phyloP scores from a whole-genome alignment of 345 rosid genomes.

The Limnanthes douglasii region DNA sequence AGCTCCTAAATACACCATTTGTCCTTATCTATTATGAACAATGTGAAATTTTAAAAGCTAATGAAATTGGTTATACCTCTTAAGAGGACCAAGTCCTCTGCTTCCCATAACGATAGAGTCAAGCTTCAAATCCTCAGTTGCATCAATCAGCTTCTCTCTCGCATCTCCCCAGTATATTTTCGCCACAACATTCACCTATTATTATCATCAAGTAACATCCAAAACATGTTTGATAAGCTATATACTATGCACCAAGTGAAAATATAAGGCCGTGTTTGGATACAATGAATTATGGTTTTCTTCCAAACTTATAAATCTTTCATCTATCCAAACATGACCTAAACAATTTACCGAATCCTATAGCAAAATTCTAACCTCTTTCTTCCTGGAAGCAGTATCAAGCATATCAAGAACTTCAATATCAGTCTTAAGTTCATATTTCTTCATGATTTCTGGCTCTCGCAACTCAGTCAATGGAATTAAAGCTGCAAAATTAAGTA shows the following conservation, averaged over 20 bases:
- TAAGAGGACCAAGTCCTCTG: slow-evolving; percentile 82
- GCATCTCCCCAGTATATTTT: slow-evolving; percentile 94
- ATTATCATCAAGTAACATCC: background rate
- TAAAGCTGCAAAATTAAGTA: slow-evolving; percentile 31
- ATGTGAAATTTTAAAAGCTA: no score
- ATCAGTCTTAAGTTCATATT: slow-evolving; percentile 46
- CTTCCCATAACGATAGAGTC: slow-evolving; percentile 88
- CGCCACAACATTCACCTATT: slow-evolving; percentile 37
- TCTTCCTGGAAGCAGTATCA: slow-evolving; percentile 76
- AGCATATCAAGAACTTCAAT: slow-evolving; percentile 58
- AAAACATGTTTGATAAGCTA: no score
- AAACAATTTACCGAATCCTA: background rate
- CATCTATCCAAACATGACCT: no score
- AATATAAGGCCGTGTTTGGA: no score
- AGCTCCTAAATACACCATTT: no score
- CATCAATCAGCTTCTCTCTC: slow-evolving; percentile 70
- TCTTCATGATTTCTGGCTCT: slow-evolving; percentile 52
- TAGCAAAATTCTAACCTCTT: slow-evolving; percentile 32
- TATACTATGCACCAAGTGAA: no score
- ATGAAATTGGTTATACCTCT: slow-evolving; percentile 39
- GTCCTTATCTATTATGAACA: no score
- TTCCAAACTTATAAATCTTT: no score
- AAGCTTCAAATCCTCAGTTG: slow-evolving; percentile 60
- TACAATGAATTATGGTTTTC: background rate
- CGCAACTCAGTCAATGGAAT: slow-evolving; percentile 80